phyloP scores from a whole-genome alignment of 805 yeast genomes.

The Grigorovia yakushimaensis region DNA sequence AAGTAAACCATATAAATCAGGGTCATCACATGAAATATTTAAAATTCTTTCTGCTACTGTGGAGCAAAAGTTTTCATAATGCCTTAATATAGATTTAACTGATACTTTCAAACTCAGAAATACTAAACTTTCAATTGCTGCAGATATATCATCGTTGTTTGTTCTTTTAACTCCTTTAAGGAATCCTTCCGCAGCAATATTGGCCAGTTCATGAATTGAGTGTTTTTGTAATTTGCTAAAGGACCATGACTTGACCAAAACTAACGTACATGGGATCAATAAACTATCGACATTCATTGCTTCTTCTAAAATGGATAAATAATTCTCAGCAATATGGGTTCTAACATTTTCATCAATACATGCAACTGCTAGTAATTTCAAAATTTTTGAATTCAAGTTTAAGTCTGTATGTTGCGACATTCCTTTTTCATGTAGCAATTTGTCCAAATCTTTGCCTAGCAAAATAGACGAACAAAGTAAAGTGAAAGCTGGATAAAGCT shows the following conservation, averaged over 20 bases:
- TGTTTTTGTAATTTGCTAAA: constrained; percentile 31
- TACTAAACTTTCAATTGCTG: constrained; percentile 38
- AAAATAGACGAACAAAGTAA: constrained; percentile 24
- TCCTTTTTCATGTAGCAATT: constrained; percentile 15
- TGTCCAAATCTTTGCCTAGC: constrained; percentile 21
- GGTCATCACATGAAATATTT: constrained; percentile 6
- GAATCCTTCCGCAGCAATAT: constrained; percentile 19
- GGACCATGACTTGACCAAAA: constrained; percentile 50
- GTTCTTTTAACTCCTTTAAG: background rate
- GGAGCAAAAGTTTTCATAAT: constrained; percentile 29
- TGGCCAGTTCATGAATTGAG: constrained; percentile 26
- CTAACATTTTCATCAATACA: constrained; percentile 45
- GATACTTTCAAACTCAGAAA: constrained; percentile 37
- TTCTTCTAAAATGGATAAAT: constrained; percentile 32
- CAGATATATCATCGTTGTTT: constrained; percentile 3
- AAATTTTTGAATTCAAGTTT: constrained; percentile 18
- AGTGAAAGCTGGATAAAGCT: constrained; percentile 22
- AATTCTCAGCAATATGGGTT: constrained; percentile 36
- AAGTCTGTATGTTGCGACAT: constrained; percentile 11
- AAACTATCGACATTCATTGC: constrained; percentile 25
- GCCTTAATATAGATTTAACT: constrained; percentile 31
- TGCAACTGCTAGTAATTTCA: constrained; percentile 34
- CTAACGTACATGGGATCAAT: constrained; percentile 34
- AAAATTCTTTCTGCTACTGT: constrained; percentile 21
- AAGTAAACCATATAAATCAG: constrained; percentile 27